These are phyloP conservation scores for Dactylellina leptospora DNA, from an alignment of 2,329 filamentous ascomycete species.

Conservation along the genomic window DNA sequence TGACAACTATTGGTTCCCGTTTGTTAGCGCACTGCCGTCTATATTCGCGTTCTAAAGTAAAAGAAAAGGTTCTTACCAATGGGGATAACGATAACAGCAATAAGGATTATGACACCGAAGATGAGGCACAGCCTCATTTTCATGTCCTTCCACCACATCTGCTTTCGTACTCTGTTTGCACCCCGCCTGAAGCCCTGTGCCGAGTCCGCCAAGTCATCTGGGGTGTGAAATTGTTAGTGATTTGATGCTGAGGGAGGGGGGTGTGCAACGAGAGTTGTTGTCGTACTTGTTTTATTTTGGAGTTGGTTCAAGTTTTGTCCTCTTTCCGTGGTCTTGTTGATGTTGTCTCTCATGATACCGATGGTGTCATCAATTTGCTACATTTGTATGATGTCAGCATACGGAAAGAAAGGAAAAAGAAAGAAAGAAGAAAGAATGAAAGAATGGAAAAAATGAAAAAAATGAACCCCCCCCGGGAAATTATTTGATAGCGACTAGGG, in stretches of 20 bases:
- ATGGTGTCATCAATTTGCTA: conserved; percentile 98
- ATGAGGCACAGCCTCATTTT: conserved; percentile 99
- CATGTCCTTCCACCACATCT: conserved; percentile 99
- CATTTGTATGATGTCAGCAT: conserved; percentile 26
- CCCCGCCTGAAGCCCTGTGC: conserved; percentile 95
- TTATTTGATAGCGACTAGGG: too few relatives aligned
- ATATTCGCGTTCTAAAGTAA: too few relatives aligned
- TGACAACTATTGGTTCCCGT: conserved; percentile 44
- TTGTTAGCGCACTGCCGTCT: too few relatives aligned
- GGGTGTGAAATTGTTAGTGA: conserved; percentile 5
- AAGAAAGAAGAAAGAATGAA: not conserved
- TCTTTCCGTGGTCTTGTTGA: conserved; percentile 94
- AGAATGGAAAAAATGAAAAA: not conserved
- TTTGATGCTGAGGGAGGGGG: not conserved
- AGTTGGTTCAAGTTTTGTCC: conserved; percentile 86
- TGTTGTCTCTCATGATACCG: conserved; percentile 94
- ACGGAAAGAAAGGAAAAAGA: not conserved
- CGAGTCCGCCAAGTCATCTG: conserved; percentile 86
- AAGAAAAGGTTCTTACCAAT: conserved; percentile 71
- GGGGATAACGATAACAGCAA: conserved; percentile 93
- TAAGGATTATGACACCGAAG: conserved; percentile 85
- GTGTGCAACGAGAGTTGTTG: not conserved
- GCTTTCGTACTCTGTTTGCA: conserved; percentile 93
- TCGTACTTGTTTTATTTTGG: conserved; percentile 78
- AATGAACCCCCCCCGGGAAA: too few relatives aligned